phyloP scores from a whole-genome alignment of 2,329 filamentous ascomycete species.

The Teratosphaeria epicoccoides region DNA sequence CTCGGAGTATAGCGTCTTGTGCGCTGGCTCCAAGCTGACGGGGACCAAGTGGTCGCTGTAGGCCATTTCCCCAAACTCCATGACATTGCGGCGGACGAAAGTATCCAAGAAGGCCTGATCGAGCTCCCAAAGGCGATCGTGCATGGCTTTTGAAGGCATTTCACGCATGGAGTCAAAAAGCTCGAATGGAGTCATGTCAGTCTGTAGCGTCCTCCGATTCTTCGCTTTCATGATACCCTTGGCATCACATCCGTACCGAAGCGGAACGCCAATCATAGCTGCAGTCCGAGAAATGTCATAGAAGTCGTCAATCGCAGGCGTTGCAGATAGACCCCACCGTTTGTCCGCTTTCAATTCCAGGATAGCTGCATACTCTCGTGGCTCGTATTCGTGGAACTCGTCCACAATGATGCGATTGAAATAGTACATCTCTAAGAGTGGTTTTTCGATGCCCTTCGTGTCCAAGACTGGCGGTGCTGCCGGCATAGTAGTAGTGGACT shows the following conservation, averaged over 20 bases:
- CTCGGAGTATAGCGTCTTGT: constrained; percentile 45
- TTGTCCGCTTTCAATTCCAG: constrained; percentile 39
- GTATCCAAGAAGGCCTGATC: constrained; percentile 46
- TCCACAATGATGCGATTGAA: constrained; percentile 54
- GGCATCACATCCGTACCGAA: constrained; percentile 45
- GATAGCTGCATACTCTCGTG: constrained; percentile 33
- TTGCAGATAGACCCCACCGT: constrained; percentile 54
- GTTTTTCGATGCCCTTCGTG: constrained; percentile 7
- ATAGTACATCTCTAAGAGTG: constrained; percentile 47
- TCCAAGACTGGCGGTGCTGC: constrained; percentile 6
- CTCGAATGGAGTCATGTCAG: constrained; percentile 42
- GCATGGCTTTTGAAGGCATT: constrained; percentile 41
- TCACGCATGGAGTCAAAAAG: constrained; percentile 44
- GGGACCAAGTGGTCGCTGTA: constrained; percentile 35
- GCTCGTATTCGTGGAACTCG: constrained; percentile 50
- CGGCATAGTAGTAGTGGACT: constrained; percentile 7
- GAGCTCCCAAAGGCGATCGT: constrained; percentile 39
- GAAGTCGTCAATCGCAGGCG: constrained; percentile 48
- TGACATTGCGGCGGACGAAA: constrained; percentile 38
- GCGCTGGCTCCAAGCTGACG: constrained; percentile 35
- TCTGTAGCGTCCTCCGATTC: constrained; percentile 33
- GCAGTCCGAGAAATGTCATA: constrained; percentile 51
- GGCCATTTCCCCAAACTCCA: constrained; percentile 32
- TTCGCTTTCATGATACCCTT: constrained; percentile 34
- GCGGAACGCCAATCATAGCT: constrained; percentile 42